phyloP scores from a whole-genome alignment of 805 yeast genomes.

The Pichia thaimueangensis region DNA sequence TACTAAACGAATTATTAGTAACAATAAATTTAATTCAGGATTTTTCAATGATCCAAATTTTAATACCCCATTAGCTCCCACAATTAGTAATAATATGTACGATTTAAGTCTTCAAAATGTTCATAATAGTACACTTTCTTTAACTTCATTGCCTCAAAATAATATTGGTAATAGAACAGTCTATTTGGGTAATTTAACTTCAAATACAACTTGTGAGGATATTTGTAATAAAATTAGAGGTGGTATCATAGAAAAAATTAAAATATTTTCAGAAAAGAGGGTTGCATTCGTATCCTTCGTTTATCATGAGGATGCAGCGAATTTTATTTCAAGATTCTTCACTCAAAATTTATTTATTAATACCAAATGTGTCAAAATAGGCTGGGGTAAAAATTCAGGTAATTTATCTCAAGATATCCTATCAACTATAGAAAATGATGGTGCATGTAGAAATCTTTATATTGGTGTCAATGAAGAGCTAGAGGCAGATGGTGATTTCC shows the following conservation, averaged over 20 bases:
- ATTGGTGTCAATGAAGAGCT: slow-evolving; percentile 51
- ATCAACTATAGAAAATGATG: slow-evolving; percentile 55
- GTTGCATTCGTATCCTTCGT: slow-evolving; percentile 68
- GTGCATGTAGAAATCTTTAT: slow-evolving; percentile 74
- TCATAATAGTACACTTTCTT: neutral
- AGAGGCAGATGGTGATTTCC: slow-evolving; percentile 27
- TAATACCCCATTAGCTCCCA: no score
- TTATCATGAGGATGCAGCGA: slow-evolving; percentile 57
- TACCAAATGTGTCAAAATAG: slow-evolving; percentile 55
- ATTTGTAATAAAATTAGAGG: slow-evolving; percentile 73
- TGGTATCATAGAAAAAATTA: slow-evolving; percentile 61
- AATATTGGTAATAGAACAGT: slow-evolving; percentile 56
- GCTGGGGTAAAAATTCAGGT: slow-evolving; percentile 71
- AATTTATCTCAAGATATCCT: slow-evolving; percentile 50
- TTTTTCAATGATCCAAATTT: neutral
- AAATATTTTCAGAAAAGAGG: slow-evolving; percentile 41
- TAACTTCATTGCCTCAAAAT: neutral
- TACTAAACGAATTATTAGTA: no score
- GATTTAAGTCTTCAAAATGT: no score
- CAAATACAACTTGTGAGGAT: slow-evolving; percentile 61
- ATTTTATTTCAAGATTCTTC: slow-evolving; percentile 47
- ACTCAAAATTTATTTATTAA: slow-evolving; percentile 55
- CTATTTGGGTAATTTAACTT: slow-evolving; percentile 60
- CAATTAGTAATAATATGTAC: no score
- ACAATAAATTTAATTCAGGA: neutral